phyloP scores from a whole-genome alignment of 805 yeast species.

The Candida pseudoglaebosa region DNA sequence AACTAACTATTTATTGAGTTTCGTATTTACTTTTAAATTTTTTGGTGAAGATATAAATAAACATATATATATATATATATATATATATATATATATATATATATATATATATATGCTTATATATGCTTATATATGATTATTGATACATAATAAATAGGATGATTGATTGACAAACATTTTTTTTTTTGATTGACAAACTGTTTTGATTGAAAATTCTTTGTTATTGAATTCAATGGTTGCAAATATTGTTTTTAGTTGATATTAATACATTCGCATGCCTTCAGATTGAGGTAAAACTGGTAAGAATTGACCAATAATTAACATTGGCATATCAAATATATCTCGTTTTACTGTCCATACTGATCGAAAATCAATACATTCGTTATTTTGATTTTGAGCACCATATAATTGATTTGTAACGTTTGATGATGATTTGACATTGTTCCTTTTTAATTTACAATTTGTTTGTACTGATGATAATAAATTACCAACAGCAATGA shows the following conservation, averaged over 20 bases:
- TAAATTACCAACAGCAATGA: conserved; percentile 65
- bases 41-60: no score
- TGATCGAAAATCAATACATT: conserved; percentile 59
- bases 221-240: no score
- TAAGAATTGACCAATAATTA: conserved; percentile 75
- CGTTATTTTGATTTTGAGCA: conserved; percentile 13
- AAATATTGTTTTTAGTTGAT: neutral
- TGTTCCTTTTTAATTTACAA: conserved; percentile 43
- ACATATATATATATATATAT: no score
- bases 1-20: no score
- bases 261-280: conserved; percentile 29
- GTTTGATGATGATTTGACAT: conserved; percentile 9
- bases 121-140: no score
- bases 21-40: no score
- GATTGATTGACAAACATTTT: no score
- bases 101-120: no score
- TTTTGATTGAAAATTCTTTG: no score
- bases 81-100: no score
- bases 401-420: neutral
- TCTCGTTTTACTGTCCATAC: conserved; percentile 86
- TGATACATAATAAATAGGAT: no score
- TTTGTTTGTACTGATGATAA: conserved; percentile 50
- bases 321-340: conserved; percentile 79
- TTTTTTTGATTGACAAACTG: no score
- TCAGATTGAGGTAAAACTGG: conserved; percentile 51